A percentile compares a stretch with the other conserved stretches of the same genome.
Conservation (phyloP, 768 basidiomycete species). For the Tricholoma flavovirens region DNA sequence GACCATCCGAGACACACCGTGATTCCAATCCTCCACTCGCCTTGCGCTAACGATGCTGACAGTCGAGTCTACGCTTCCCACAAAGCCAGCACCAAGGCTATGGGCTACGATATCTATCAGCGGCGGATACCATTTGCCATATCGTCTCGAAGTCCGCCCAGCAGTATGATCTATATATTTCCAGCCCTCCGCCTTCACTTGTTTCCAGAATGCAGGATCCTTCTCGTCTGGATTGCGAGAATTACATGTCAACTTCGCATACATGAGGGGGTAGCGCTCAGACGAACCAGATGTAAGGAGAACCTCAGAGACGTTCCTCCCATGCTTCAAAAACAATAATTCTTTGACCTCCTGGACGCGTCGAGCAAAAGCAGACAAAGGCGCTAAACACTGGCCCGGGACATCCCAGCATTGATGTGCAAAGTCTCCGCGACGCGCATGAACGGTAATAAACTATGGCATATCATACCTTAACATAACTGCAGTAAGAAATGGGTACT, state of each 20-base stretch:
- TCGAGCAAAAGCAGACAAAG: slow-evolving; percentile 31
- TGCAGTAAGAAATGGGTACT: neutral
- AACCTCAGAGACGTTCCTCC: slow-evolving; percentile 28
- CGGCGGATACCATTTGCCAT: slow-evolving; percentile 42
- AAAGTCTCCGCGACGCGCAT: slow-evolving; percentile 45
- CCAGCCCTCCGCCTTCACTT: slow-evolving; percentile 37
- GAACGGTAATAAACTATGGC: slow-evolving; percentile 39
- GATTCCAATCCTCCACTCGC: slow-evolving; percentile 54
- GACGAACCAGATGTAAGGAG: slow-evolving; percentile 36
- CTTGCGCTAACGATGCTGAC: slow-evolving; percentile 47
- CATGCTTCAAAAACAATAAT: slow-evolving; percentile 26
- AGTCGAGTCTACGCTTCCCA: slow-evolving; percentile 53
- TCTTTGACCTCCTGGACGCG: slow-evolving; percentile 32
- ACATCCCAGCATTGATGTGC: slow-evolving; percentile 24
- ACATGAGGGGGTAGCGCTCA: neutral
- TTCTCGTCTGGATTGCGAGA: slow-evolving; percentile 30
- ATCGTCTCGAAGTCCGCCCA: slow-evolving; percentile 26
- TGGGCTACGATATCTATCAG: slow-evolving; percentile 53
- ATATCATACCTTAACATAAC: neutral
- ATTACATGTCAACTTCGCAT: neutral
- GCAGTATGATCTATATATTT: slow-evolving; percentile 34
- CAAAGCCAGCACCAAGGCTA: slow-evolving; percentile 49
- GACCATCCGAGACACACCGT: slow-evolving; percentile 32
- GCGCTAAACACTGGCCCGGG: slow-evolving; percentile 31
- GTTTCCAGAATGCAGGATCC: slow-evolving; percentile 37